Evolutionary conservation across 352 stramenopile genomes (phyloP).

Genomic region (Pelagophyceae sp.): DNA sequence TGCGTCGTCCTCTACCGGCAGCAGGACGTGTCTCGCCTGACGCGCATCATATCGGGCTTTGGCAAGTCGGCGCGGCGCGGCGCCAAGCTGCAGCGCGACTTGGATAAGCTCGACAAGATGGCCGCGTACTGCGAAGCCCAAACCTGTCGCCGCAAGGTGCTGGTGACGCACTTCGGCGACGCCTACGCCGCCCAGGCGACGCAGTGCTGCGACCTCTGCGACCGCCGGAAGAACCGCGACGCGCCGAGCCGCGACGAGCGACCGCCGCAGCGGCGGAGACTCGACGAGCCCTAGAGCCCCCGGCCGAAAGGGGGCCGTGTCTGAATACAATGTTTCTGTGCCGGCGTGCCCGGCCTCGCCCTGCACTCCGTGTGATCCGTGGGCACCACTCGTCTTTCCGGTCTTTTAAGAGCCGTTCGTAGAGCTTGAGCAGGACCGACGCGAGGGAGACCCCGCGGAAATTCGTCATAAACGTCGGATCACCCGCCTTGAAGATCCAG

Average conservation of each 20-base stretch:
- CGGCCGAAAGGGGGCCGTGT: too few relatives aligned
- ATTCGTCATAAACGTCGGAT: neutral
- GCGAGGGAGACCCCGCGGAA: neutral
- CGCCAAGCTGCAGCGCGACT: conserved; percentile 8
- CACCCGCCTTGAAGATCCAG: neutral
- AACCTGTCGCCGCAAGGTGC: neutral
- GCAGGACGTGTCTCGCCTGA: conserved; percentile 51
- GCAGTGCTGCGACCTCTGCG: neutral
- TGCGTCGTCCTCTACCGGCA: conserved; percentile 72
- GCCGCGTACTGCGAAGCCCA: neutral
- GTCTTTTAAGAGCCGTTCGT: neutral
- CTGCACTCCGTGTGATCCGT: too few relatives aligned
- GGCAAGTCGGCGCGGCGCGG: neutral
- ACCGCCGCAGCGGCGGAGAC: too few relatives aligned
- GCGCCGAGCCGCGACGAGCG: too few relatives aligned
- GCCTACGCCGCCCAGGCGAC: neutral
- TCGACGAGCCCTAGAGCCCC: too few relatives aligned
- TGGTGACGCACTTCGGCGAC: conserved; percentile 5
- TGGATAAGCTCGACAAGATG: conserved; percentile 6
- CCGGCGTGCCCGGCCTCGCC: too few relatives aligned
- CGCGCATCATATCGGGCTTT: conserved; percentile 16
- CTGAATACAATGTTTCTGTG: too few relatives aligned
- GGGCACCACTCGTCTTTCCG: too few relatives aligned
- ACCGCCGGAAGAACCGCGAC: neutral
- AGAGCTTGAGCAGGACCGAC: neutral